Percentiles rank a stretch among this genome's conserved stretches.
phyloP scores from a whole-genome alignment of 108 stramenopile species.

The Cyclostephanos invisitatus region DNA sequence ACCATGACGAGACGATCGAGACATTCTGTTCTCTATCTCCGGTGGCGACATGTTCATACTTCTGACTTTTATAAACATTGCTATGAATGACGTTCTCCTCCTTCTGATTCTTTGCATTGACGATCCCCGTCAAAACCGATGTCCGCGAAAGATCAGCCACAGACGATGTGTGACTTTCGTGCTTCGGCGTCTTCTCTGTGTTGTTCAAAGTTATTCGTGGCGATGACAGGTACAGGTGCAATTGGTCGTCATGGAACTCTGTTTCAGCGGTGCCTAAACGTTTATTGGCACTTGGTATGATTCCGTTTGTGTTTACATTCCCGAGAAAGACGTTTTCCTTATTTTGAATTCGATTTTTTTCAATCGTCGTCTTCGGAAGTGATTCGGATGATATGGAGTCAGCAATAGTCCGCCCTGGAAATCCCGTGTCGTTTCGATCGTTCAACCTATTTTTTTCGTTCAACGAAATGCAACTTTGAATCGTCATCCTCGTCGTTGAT shows the following conservation, averaged over 20 bases:
- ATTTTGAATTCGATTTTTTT: background rate
- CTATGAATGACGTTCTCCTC: background rate
- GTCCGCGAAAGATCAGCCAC: background rate
- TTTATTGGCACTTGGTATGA: background rate
- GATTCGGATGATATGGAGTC: background rate
- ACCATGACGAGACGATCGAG: background rate
- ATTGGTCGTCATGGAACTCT: background rate
- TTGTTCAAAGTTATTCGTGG: background rate
- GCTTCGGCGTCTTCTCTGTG: background rate
- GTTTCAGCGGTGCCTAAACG: background rate
- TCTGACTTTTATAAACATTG: conserved; percentile 1
- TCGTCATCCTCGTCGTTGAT: background rate
- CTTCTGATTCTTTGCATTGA: background rate
- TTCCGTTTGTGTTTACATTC: background rate
- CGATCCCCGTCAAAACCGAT: background rate
- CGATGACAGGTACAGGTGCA: background rate
- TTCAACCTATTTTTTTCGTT: background rate
- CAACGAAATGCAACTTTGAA: background rate
- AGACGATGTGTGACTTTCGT: background rate
- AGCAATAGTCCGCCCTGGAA: background rate
- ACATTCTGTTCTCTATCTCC: conserved; percentile 2
- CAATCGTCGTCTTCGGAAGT: background rate
- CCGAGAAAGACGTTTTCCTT: background rate
- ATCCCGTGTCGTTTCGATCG: background rate
- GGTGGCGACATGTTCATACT: background rate